A percentile compares a stretch with the other conserved stretches of the same genome.
Evolutionary conservation across 257 asterid genomes (phyloP).

Genomic region (Solanum bulbocastanum): DNA sequence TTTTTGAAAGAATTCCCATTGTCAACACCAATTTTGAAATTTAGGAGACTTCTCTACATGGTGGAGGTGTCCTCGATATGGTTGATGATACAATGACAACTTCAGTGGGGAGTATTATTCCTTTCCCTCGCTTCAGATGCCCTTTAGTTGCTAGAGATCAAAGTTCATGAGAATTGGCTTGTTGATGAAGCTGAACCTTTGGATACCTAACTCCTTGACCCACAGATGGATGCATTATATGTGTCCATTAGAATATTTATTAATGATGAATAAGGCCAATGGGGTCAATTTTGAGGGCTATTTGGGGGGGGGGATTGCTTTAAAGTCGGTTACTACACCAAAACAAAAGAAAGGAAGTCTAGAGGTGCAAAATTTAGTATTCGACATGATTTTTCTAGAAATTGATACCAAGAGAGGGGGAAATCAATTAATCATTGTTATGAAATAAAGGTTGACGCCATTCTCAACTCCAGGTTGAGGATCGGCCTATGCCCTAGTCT

Average conservation of each 20-base stretch:
- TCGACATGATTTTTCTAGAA: background rate
- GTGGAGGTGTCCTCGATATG: background rate
- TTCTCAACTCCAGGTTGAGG: background rate
- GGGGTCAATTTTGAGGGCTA: background rate
- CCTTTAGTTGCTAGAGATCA: background rate
- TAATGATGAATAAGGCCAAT: background rate
- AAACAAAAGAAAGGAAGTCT: background rate
- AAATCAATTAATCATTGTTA: background rate
- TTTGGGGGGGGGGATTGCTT: background rate
- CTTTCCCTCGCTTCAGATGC: too few species aligned
- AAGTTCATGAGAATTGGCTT: background rate
- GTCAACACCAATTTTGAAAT: background rate
- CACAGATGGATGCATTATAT: background rate
- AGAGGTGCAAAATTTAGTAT: background rate
- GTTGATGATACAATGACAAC: background rate
- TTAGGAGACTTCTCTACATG: background rate
- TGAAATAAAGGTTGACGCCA: background rate
- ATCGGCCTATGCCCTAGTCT: background rate
- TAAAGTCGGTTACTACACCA: background rate
- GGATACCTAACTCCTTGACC: background rate
- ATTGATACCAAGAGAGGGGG: background rate
- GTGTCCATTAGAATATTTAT: background rate
- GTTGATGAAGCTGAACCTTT: background rate
- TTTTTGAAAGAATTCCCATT: background rate
- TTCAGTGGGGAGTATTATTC: too few species aligned